Evolutionary conservation across 352 stramenopile genomes (phyloP), one percentile per base, ranked within the genome.

Genomic region (Pythium diclinum): DNA sequence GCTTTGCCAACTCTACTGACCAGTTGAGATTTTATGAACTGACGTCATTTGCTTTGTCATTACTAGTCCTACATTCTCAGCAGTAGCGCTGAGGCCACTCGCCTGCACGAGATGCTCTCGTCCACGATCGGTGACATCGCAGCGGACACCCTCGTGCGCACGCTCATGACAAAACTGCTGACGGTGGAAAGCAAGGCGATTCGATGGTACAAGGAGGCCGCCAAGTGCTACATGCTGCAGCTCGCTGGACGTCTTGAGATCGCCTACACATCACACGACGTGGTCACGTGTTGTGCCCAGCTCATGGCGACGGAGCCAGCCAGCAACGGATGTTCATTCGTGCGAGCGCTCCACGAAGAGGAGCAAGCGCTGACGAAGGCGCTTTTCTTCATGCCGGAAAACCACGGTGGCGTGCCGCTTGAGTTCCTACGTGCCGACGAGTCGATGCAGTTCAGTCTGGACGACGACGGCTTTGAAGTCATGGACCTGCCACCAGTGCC

Each of bases 381-480:
- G 56, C 67, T 94, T 1, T 94, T 89, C 51, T 73, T 72, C 34
- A 89, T 92, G 79, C 79, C 83, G 2, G 76, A 75, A 5, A 92
- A 89, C 74, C 75, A 90, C 38, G 86, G 86, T 17, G 86, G 86
- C 40, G 81, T 92, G 40, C 84, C 86, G 16, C 49, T 79, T 6
- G 78, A 60, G 59, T 93, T 94, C 58, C 71, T 92, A 16, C 68
- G 87, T 47, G 85, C 81, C 42, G 80, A 92, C 59, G 79, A 90
- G 47, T 74, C 78, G 44, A 87, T 80, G 55, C 76, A 90, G 40
- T 93, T 92, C 67, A 80, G 75, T 75, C 71, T 94, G 19, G 86
- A 92, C 38, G 79, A 92, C 47, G 84, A 93, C 56, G 84, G 84
- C 32, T 94, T 94, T 60, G 85, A 94, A 73, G 83, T 92, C 9